These are phyloP conservation scores for Tirmania nivea DNA, from an alignment of 495 filamentous ascomycete species.

Conservation along the genomic window DNA sequence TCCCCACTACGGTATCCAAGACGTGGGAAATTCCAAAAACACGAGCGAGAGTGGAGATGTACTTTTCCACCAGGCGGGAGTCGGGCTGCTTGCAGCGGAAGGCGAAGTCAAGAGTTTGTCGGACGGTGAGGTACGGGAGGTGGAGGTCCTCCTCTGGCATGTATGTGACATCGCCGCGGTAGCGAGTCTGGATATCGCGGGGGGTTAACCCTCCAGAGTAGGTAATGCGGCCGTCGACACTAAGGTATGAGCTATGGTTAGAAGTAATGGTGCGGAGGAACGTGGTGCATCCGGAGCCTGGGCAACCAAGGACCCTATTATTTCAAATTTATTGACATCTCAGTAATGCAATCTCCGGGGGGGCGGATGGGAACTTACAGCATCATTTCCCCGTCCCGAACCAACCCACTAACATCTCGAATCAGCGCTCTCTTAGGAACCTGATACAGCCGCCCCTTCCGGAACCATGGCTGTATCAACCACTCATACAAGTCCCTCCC, in stretches of 20 bases:
- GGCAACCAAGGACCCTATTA: slow-evolving; percentile 58
- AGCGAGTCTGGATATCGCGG: neutral
- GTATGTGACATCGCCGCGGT: slow-evolving; percentile 58
- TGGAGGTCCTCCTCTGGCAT: slow-evolving; percentile 62
- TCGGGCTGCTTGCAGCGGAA: slow-evolving; percentile 68
- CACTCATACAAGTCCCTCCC: neutral
- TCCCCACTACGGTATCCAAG: slow-evolving; percentile 37
- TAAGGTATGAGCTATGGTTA: slow-evolving; percentile 40
- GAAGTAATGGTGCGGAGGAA: slow-evolving; percentile 63
- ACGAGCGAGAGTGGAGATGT: slow-evolving; percentile 41
- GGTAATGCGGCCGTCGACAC: slow-evolving; percentile 44
- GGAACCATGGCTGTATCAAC: slow-evolving; percentile 18
- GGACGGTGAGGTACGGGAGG: slow-evolving; percentile 56
- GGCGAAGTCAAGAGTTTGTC: slow-evolving; percentile 63
- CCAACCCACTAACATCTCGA: slow-evolving; percentile 55
- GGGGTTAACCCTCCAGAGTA: neutral
- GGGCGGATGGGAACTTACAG: slow-evolving; percentile 1
- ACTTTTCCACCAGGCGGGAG: slow-evolving; percentile 41
- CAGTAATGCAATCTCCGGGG: too few species aligned
- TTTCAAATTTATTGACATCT: too few species aligned
- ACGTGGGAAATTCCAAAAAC: slow-evolving; percentile 42
- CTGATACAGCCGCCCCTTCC: slow-evolving; percentile 27
- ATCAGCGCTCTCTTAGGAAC: slow-evolving; percentile 38
- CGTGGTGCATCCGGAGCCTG: slow-evolving; percentile 60
- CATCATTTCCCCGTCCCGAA: slow-evolving; percentile 42